Evolutionary conservation across 345 rosid species (phyloP), one percentile per base, ranked within the genome.

Genomic region (Alliaria petiolata): DNA sequence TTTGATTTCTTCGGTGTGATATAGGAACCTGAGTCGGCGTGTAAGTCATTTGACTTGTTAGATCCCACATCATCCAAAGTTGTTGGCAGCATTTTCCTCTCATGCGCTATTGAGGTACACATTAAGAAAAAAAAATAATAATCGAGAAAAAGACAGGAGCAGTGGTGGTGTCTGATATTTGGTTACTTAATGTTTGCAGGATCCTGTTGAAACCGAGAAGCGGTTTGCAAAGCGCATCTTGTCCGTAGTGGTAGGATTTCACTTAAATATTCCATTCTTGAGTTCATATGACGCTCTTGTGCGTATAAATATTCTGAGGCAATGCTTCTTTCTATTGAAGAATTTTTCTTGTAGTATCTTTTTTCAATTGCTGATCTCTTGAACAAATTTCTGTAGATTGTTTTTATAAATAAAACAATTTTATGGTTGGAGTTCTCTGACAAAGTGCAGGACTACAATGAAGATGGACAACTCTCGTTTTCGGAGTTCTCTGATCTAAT

Each of bases 141-240:
- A 57, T 38, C 57, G 51, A 25, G 31, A 46, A 65, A 26, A 22
- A 20, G 16, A 16, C 40, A 66, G 30, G 38, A 38, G 40, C 36
- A 51, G 17, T 75, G 25, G 45, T 75, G 25, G 45, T 40, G 33
- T 72, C 52, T 74, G 54, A 78, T 61, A 13, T 67, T 47, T 69
- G 16, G 67, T 43, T 66, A 33, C 58, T 75, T 74, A 61, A 51
- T 17, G 26, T 60, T 79, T 68, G 38, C 80, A 90, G 98, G 98
- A 93, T 78, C 98, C 96, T 59, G 36, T 84, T 50, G 98, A 93
- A 78, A 89, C 97, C 0, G 92, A 93, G 83, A 93, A 77, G 82
- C 68, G 83, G 53, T 90, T 93, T 85, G 93, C 95, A 43, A 89
- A 84, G 52, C 90, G 95, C 56, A 86, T 93, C 62, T 82, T 93